These are phyloP conservation scores for Cyberlindnera xishuangbannaensis DNA, from an alignment of 805 yeast genomes.

Conservation along the genomic window DNA sequence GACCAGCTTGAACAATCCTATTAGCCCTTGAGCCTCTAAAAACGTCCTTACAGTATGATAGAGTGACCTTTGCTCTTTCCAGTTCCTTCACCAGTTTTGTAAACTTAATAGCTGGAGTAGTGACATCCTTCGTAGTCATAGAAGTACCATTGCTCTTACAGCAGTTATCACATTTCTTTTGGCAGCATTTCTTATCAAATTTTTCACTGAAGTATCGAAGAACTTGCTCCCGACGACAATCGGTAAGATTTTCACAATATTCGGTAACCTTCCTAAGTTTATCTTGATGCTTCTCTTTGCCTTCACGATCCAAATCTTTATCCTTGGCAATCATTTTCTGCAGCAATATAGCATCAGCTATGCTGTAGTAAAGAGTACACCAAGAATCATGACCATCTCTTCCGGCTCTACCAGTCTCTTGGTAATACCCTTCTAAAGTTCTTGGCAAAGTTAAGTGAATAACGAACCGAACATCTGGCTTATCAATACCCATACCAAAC, in stretches of 20 bases:
- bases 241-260: slow-evolving; percentile 86
- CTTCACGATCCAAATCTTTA: slow-evolving; percentile 52
- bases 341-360: slow-evolving; percentile 71
- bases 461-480: slow-evolving; percentile 90
- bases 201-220: slow-evolving; percentile 85
- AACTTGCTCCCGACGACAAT: slow-evolving; percentile 86
- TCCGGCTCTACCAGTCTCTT: slow-evolving; percentile 98
- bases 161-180: slow-evolving; percentile 84
- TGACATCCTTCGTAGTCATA: slow-evolving; percentile 59
- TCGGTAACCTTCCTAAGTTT: slow-evolving; percentile 80
- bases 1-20: slow-evolving; percentile 60
- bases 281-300: slow-evolving; percentile 70
- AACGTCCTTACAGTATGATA: slow-evolving; percentile 76
- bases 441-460: slow-evolving; percentile 85
- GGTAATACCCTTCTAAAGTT: slow-evolving; percentile 92
- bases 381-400: slow-evolving; percentile 83
- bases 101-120: slow-evolving; percentile 54
- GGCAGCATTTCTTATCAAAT: slow-evolving; percentile 62
- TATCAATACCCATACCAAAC: slow-evolving; percentile 98
- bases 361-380: slow-evolving; percentile 77
- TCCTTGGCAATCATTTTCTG: slow-evolving; percentile 77
- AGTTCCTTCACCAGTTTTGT: slow-evolving; percentile 52
- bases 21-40: slow-evolving; percentile 64
- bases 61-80: slow-evolving; percentile 59
- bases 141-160: slow-evolving; percentile 35